phyloP scores from a whole-genome alignment of 1,284 basidiomycete genomes.

The Fomitopsis palustris region DNA sequence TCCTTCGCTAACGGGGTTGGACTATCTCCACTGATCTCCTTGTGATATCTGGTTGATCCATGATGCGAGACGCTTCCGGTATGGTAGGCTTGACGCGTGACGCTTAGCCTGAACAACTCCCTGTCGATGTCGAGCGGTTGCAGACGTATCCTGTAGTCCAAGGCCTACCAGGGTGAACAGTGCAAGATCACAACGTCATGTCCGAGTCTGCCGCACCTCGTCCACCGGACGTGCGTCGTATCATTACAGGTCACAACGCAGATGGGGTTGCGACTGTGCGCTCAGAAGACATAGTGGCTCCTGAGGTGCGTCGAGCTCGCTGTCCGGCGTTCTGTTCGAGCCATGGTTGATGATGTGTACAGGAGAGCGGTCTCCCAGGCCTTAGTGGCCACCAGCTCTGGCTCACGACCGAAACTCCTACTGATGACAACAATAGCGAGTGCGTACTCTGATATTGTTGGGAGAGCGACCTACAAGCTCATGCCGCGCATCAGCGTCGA shows the following conservation, averaged over 20 bases:
- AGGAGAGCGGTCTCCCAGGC: conserved; percentile 12
- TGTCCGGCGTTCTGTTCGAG: neutral
- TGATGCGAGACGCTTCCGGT: too few species aligned
- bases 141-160: neutral
- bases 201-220: conserved; percentile 28
- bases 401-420: conserved; percentile 49
- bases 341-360: neutral
- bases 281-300: conserved; percentile 13
- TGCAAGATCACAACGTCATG: conserved; percentile 42
- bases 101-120: too few species aligned
- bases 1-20: neutral
- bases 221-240: conserved; percentile 39
- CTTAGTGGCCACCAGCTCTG: conserved; percentile 38
- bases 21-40: neutral
- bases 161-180: neutral
- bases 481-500: conserved; percentile 37
- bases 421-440: conserved; percentile 50
- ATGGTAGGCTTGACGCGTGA: too few species aligned
- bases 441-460: conserved; percentile 13
- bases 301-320: neutral
- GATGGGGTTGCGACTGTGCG: conserved; percentile 20
- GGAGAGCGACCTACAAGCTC: neutral
- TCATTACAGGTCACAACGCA: conserved; percentile 45
- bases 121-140: neutral
- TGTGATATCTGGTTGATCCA: neutral